phyloP scores from a whole-genome alignment of 2,329 filamentous ascomycete genomes.

The Alternaria brassicae region DNA sequence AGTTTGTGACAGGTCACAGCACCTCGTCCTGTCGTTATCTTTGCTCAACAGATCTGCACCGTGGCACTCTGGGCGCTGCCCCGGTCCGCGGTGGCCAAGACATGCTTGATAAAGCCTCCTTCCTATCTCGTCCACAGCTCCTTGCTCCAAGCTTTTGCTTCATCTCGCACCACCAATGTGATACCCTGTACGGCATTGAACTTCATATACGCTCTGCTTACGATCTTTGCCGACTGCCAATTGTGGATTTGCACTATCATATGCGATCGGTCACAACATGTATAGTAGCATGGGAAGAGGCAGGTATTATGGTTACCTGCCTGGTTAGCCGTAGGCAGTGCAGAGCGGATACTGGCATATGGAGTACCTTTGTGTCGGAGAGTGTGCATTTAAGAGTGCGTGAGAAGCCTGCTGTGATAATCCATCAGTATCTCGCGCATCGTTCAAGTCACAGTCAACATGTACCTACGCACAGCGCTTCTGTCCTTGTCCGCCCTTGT shows the following conservation, averaged over 20 bases:
- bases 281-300: slow-evolving; percentile 31
- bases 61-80: slow-evolving; percentile 24
- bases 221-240: slow-evolving; percentile 24
- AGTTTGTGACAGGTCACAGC: background rate
- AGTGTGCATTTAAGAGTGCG: slow-evolving; percentile 31
- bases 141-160: slow-evolving; percentile 38
- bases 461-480: slow-evolving; percentile 40
- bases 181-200: slow-evolving; percentile 23
- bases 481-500: slow-evolving; percentile 46
- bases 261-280: slow-evolving; percentile 20
- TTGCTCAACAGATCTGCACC: slow-evolving; percentile 23
- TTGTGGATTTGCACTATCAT: slow-evolving; percentile 25
- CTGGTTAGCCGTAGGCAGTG: slow-evolving; percentile 32
- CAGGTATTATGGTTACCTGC: slow-evolving; percentile 40
- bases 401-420: background rate
- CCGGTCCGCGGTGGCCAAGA: slow-evolving; percentile 35
- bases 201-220: slow-evolving; percentile 32
- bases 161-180: slow-evolving; percentile 44
- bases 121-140: slow-evolving; percentile 35
- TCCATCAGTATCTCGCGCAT: slow-evolving; percentile 3
- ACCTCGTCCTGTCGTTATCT: background rate
- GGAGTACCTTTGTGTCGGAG: slow-evolving; percentile 17
- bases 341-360: slow-evolving; percentile 16
- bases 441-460: slow-evolving; percentile 21
- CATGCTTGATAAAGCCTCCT: slow-evolving; percentile 40